phyloP scores from a whole-genome alignment of 371 early-diverging fungal species.

The Apophysomyces trapeziformis region DNA sequence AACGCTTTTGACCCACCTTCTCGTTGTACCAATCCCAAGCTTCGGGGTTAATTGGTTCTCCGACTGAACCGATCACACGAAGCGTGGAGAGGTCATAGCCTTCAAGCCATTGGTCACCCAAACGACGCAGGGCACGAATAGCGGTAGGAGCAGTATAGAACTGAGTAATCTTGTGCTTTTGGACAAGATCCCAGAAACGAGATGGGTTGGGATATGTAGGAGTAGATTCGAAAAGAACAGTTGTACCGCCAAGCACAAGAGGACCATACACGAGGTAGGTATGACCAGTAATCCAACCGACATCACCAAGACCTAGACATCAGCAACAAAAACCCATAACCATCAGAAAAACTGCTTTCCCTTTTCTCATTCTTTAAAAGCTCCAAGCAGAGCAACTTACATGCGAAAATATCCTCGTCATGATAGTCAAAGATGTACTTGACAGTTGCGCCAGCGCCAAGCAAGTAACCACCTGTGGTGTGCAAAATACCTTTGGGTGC shows the following conservation, averaged over 20 bases:
- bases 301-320: slow-evolving; percentile 52
- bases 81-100: slow-evolving; percentile 78
- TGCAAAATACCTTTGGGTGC: slow-evolving; percentile 96
- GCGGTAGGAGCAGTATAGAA: slow-evolving; percentile 99
- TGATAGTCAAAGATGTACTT: slow-evolving; percentile 94
- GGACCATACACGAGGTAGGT: slow-evolving; percentile 97
- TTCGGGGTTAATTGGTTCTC: slow-evolving; percentile 98
- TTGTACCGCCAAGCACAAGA: slow-evolving; percentile 86
- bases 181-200: slow-evolving; percentile 86
- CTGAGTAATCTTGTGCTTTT: slow-evolving; percentile 92
- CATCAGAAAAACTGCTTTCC: not conserved
- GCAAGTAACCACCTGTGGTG: slow-evolving; percentile 94
- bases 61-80: slow-evolving; percentile 94
- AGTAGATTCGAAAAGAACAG: slow-evolving; percentile 92
- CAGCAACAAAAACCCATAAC: no score
- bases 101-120: slow-evolving; percentile 83
- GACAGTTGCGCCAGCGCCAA: slow-evolving; percentile 89
- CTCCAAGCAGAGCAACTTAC: slow-evolving; percentile 45
- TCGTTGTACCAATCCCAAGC: slow-evolving; percentile 98
- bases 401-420: slow-evolving; percentile 81
- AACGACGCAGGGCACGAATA: slow-evolving; percentile 89
- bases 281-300: slow-evolving; percentile 87
- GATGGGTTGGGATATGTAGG: slow-evolving; percentile 86
- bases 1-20: slow-evolving; percentile 83
- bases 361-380: not conserved